A percentile compares a stretch with the other conserved stretches of the same genome.
Evolutionary conservation across 2,329 filamentous ascomycete species (phyloP).

Genomic region (Ceratocystiopsis sp.): DNA sequence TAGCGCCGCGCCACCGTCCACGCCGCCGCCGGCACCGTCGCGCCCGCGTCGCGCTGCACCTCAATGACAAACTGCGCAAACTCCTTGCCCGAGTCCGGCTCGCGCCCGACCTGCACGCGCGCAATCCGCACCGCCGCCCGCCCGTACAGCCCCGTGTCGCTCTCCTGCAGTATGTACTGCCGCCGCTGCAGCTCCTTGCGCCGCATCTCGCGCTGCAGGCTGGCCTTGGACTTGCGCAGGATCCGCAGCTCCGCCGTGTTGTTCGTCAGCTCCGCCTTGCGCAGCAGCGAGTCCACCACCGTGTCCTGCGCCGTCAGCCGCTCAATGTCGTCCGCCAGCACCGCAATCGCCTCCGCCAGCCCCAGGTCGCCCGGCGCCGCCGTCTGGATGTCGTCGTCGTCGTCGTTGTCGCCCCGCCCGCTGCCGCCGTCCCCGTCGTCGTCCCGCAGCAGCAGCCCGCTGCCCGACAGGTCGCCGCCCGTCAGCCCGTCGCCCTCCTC

Average conservation of each 20-base stretch:
- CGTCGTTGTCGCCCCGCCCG: constrained; percentile 42
- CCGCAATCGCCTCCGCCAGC: constrained; percentile 78
- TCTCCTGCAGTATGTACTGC: constrained; percentile 94
- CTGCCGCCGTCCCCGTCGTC: no score
- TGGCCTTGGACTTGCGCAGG: constrained; percentile 81
- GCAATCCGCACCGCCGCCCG: constrained; percentile 81
- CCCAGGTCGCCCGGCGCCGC: constrained; percentile 90
- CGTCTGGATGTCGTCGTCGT: constrained; percentile 75
- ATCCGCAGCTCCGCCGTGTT: constrained; percentile 89
- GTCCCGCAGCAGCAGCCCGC: constrained; percentile 1
- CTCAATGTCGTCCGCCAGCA: constrained; percentile 79
- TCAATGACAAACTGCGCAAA: constrained; percentile 89
- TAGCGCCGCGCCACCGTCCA: constrained; percentile 90
- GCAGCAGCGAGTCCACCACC: constrained; percentile 77
- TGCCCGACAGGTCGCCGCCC: constrained; percentile 39
- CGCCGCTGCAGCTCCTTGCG: constrained; percentile 91
- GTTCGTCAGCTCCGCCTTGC: constrained; percentile 92
- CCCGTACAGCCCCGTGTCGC: constrained; percentile 90
- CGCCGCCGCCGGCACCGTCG: constrained; percentile 15
- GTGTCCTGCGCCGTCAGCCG: constrained; percentile 74
- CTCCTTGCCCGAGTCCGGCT: constrained; percentile 64
- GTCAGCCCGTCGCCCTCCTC: constrained; percentile 41
- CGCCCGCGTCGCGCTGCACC: constrained; percentile 27
- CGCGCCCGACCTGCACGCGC: constrained; percentile 78
- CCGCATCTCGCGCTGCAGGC: constrained; percentile 77